Percentiles rank a stretch among this genome's conserved stretches.
Conservation (phyloP, 495 filamentous ascomycete species). For the Daldinia grandis region DNA sequence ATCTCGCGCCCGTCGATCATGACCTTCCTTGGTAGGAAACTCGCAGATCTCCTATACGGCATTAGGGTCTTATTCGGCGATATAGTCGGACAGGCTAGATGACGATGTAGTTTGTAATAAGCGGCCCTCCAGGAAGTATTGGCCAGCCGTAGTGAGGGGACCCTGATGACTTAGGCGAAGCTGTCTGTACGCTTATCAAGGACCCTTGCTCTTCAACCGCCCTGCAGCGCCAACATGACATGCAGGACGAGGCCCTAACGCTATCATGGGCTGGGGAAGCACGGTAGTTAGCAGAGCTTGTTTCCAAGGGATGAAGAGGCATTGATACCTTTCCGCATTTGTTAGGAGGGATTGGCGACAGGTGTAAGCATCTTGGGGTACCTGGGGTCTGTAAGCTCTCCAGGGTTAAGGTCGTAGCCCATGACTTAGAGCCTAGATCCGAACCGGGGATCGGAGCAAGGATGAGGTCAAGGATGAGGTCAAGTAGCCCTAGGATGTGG, state of each 20-base stretch:
- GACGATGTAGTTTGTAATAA: slow-evolving; percentile 41
- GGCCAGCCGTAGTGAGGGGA: slow-evolving; percentile 21
- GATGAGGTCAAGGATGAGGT: slow-evolving; percentile 23
- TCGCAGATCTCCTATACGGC: slow-evolving; percentile 34
- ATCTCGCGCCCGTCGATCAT: slow-evolving; percentile 29
- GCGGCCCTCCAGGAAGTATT: slow-evolving; percentile 28
- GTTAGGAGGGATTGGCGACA: slow-evolving; percentile 14
- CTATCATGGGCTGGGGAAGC: slow-evolving; percentile 38
- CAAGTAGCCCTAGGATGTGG: slow-evolving; percentile 19
- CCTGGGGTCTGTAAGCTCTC: background rate
- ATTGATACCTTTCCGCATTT: slow-evolving; percentile 20
- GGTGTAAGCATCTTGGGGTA: slow-evolving; percentile 13
- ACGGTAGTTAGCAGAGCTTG: slow-evolving; percentile 38
- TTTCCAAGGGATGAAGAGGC: slow-evolving; percentile 23
- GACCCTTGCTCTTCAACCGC: slow-evolving; percentile 24
- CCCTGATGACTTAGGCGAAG: slow-evolving; percentile 26
- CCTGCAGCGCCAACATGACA: slow-evolving; percentile 16
- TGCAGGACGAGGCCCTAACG: slow-evolving; percentile 21
- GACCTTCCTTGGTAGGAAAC: slow-evolving; percentile 39
- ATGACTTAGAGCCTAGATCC: slow-evolving; percentile 32
- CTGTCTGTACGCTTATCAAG: slow-evolving; percentile 32
- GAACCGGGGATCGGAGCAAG: slow-evolving; percentile 30
- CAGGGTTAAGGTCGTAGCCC: slow-evolving; percentile 4
- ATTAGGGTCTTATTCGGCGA: slow-evolving; percentile 42
- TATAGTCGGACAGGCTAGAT: slow-evolving; percentile 41